Base-by-base conservation (phyloP, 2,329 filamentous ascomycete species). In the Aspergillus ustus region DNA sequence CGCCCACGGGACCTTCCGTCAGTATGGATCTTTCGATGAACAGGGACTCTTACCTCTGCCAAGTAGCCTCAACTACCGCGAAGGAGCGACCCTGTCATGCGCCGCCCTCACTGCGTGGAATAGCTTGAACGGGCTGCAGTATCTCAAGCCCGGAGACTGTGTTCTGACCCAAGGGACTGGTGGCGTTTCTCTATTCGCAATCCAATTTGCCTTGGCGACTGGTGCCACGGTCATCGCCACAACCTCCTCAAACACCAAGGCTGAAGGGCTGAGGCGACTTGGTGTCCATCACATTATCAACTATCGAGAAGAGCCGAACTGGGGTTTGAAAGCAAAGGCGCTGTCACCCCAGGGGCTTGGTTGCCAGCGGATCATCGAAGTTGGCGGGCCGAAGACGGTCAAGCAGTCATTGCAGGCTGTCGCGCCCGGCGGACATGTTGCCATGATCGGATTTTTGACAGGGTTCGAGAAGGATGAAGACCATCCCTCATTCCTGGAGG, bases 251-350 rank as follows among this genome's bases (percentile, higher is more conserved):
- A 79, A 82, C 15, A 77, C 78, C 2, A 87, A 87, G 69, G 80
- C 82, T 0, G 67, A 80, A 25, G 72, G 73, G 17, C 77, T 86
- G 6, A 78, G 76, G 57, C 69, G 75, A 2, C 74, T 87, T 2
- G 86, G 87, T 2, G 86, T 83, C 0, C 77, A 80, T 44, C 74
- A 82, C 51, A 77, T 81, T 2, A 79, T 89, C 69, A 87, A 88
- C 72, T 89, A 89, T 73, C 80, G 78, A 20, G 77, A 73, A 1
- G 78, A 75, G 2, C 74, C 81, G 0, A 77, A 83, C 11, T 89
- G 87, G 87, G 83, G 86, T 7, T 68, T 73, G 0, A 79, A 78
- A 22, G 85, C 85, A 81, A 94, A 92, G 83, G 95, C 93, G 83
- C 68, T 79, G 9, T 29, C 48, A n/a, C 48, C 34, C 25, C 15